Conservation (phyloP, 2,329 filamentous ascomycete genomes). For the Elsinoe necatrix region DNA sequence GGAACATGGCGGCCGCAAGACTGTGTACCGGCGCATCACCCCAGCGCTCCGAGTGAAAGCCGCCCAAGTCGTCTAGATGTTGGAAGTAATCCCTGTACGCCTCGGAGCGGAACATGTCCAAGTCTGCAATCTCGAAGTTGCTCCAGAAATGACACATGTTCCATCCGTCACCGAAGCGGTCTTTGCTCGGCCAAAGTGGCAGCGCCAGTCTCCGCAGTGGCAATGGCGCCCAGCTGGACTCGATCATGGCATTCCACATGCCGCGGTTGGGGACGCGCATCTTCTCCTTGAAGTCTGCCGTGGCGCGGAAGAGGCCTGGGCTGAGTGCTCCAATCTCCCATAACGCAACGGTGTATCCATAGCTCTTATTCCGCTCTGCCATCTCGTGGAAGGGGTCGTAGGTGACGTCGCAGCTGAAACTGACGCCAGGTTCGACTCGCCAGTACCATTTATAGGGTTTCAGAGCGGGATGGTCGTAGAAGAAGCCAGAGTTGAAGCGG, state of each 20-base stretch:
- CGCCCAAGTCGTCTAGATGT: constrained; percentile 42
- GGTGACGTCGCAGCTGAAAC: constrained; percentile 44
- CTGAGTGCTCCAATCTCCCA: constrained; percentile 40
- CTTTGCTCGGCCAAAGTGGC: constrained; percentile 13
- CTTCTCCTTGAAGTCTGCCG: constrained; percentile 40
- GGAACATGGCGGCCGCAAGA: constrained; percentile 47
- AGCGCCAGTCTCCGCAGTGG: constrained; percentile 37
- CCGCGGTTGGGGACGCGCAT: constrained; percentile 23
- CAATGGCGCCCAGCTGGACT: constrained; percentile 18
- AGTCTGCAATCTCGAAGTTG: constrained; percentile 46
- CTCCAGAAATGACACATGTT: constrained; percentile 45
- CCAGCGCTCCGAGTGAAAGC: constrained; percentile 42
- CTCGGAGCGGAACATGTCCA: constrained; percentile 42
- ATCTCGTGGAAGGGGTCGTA: constrained; percentile 35
- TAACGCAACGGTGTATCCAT: constrained; percentile 46
- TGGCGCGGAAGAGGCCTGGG: constrained; percentile 39
- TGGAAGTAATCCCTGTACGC: constrained; percentile 43
- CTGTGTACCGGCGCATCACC: constrained; percentile 46
- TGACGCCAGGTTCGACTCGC: constrained; percentile 52
- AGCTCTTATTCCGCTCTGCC: constrained; percentile 29
- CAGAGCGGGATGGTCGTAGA: constrained; percentile 34
- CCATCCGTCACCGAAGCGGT: constrained; percentile 33
- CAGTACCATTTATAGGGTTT: constrained; percentile 51
- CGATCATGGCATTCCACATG: constrained; percentile 18
- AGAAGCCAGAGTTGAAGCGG: constrained; percentile 34